Conservation (phyloP, 768 basidiomycete genomes). For the Boletellus ananiceps region DNA sequence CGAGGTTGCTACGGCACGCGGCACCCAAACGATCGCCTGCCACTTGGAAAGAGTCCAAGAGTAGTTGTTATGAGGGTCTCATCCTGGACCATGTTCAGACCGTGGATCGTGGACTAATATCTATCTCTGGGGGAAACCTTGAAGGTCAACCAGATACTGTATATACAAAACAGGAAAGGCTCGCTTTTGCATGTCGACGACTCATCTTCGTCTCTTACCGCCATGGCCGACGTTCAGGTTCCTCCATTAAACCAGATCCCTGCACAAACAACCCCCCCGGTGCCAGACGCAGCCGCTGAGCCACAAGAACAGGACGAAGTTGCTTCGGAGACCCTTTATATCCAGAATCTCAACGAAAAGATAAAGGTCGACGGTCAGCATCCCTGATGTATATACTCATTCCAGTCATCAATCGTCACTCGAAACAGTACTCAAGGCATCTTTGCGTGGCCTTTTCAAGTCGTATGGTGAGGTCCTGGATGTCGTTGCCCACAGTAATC, state of each 20-base stretch:
- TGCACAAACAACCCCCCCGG: slow-evolving; percentile 21
- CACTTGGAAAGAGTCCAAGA: too few species aligned
- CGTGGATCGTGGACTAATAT: too few species aligned
- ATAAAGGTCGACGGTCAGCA: slow-evolving; percentile 70
- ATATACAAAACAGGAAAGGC: slow-evolving; percentile 16
- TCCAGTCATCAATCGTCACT: slow-evolving; percentile 6
- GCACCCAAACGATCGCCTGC: too few species aligned
- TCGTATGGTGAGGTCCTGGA: slow-evolving; percentile 90
- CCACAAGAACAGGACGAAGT: slow-evolving; percentile 38
- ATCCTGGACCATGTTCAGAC: too few species aligned
- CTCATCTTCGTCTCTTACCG: slow-evolving; percentile 6
- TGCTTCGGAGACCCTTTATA: slow-evolving; percentile 84
- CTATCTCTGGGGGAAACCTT: too few species aligned
- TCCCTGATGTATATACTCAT: slow-evolving; percentile 2
- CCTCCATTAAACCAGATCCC: slow-evolving; percentile 27
- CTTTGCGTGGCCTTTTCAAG: slow-evolving; percentile 85
- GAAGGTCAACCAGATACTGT: too few species aligned
- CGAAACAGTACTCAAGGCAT: slow-evolving; percentile 77
- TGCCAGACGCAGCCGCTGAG: slow-evolving; percentile 12
- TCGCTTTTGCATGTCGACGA: background rate
- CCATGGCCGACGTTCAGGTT: slow-evolving; percentile 37
- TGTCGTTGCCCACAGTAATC: slow-evolving; percentile 91
- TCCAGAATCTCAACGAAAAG: slow-evolving; percentile 96
- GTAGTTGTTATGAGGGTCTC: too few species aligned
- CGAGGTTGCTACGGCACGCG: too few species aligned